Percentiles rank a stretch among this genome's conserved stretches.
Evolutionary conservation across 2,329 filamentous ascomycete genomes (phyloP).

Genomic region (Claviceps africana): DNA sequence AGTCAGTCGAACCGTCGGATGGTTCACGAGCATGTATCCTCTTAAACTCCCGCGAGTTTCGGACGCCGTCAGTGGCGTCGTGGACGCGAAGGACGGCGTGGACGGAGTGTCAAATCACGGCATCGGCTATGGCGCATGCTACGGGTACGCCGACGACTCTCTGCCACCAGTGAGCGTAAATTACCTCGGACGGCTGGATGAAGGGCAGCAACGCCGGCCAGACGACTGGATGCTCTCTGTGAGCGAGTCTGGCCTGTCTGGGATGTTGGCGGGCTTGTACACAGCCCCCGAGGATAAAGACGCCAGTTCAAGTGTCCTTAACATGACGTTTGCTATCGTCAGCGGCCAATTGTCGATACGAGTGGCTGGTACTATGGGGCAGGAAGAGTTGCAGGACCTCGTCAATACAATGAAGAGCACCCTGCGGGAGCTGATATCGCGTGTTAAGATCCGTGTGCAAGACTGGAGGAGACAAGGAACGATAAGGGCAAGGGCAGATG

Average conservation of each 20-base stretch:
- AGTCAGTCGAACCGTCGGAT: neutral
- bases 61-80: neutral
- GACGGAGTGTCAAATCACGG: neutral
- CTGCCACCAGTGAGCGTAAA: neutral
- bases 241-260: neutral
- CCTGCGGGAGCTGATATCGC: neutral
- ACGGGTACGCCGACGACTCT: neutral
- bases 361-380: neutral
- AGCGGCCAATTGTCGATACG: neutral
- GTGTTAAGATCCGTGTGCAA: neutral
- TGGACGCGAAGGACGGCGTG: neutral
- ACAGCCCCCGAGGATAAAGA: neutral
- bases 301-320: neutral
- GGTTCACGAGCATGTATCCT: conserved; percentile 1
- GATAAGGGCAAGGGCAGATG: neutral
- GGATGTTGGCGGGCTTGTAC: neutral
- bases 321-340: neutral
- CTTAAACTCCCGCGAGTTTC: neutral
- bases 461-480: neutral
- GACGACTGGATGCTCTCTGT: neutral
- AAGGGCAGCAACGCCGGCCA: neutral
- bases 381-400: neutral
- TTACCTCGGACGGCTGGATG: neutral
- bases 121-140: neutral
- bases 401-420: neutral